These are phyloP conservation scores for Candida oleophila DNA, from an alignment of 805 yeast genomes.

Conservation along the genomic window DNA sequence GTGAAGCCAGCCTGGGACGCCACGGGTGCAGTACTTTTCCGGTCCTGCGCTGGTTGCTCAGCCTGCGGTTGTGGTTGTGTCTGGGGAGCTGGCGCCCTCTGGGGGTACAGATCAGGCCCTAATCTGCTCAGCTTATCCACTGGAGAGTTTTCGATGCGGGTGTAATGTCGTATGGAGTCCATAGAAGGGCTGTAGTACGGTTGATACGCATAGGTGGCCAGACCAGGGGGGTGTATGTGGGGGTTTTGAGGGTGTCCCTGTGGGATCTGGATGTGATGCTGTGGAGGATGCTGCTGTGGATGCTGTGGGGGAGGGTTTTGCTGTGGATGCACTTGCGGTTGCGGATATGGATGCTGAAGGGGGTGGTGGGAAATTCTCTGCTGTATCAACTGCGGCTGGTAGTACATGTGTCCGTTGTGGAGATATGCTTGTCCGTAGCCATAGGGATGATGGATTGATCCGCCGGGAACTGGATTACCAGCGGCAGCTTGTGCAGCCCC, in stretches of 20 bases:
- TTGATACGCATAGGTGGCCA: not conserved
- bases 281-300: constrained; percentile 8
- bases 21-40: not conserved
- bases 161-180: not conserved
- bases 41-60: constrained; percentile 4
- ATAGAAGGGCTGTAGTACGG: not conserved
- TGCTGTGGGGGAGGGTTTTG: constrained; percentile 7
- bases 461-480: not conserved
- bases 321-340: not conserved
- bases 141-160: not conserved
- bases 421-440: constrained; percentile 6
- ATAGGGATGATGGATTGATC: constrained; percentile 2
- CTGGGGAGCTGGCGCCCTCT: constrained; percentile 3
- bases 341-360: constrained; percentile 1
- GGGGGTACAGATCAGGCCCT: not conserved
- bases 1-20: constrained; percentile 15
- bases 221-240: not conserved
- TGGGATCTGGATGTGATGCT: constrained; percentile 6
- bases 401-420: constrained; percentile 4
- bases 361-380: constrained; percentile 3
- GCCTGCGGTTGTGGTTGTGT: constrained; percentile 4
- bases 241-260: not conserved
- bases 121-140: not conserved
- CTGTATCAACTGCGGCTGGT: constrained; percentile 1
- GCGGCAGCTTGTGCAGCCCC: constrained; percentile 4